Evolutionary conservation across 176 grass and related monocot species (phyloP), one percentile per base, ranked within the genome.

Genomic region (Oryza coarctata): DNA sequence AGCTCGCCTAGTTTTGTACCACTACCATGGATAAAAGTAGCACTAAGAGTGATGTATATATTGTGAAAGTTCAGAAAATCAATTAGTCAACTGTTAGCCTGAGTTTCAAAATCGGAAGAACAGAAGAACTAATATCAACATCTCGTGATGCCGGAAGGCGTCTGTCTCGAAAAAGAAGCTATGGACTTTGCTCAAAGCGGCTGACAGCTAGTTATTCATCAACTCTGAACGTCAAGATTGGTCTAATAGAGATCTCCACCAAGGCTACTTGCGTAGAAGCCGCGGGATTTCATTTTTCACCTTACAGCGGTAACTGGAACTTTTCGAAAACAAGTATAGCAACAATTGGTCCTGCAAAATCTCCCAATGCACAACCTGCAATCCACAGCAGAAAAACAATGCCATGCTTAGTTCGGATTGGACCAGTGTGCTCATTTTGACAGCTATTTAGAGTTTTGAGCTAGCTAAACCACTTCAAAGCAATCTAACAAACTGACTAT

Each of bases 341-440:
- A 71, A 88, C 44, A 63, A 95, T 39, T 31, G 96, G 96, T 49
- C 93, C 96, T 29, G 87, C 89, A 34, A 94, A 88, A 88, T 99
- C 96, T 85, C 96, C 93, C 13, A 99, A 32, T 20, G 91, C 82
- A 88, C 96, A 94, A 61, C 96, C 96, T 99, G 81, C 83, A 89
- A 77, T 22, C 40, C 65, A 73, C 22, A 68, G 11, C 27, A 83
- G 18, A 22, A 22, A 75, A 63, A 72, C 22, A 82, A 2, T 75
- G 15, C 79, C 49, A 86, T n/a, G 43, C 61, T 13, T 34, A 60
- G 32, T 63, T 68, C 82, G 12, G 12, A 43, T 20, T 68, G 32
- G 67, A 77, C 3, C 22, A 32, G 41, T 55, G 27, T 55, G 45
- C 17, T 65, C 31, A 31, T 82, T 31, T 30, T 63, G 12, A 76